Percentiles rank a stretch among this genome's conserved stretches.
phyloP scores from a whole-genome alignment of 2,329 filamentous ascomycete genomes.

The Colletotrichum gigasporum region DNA sequence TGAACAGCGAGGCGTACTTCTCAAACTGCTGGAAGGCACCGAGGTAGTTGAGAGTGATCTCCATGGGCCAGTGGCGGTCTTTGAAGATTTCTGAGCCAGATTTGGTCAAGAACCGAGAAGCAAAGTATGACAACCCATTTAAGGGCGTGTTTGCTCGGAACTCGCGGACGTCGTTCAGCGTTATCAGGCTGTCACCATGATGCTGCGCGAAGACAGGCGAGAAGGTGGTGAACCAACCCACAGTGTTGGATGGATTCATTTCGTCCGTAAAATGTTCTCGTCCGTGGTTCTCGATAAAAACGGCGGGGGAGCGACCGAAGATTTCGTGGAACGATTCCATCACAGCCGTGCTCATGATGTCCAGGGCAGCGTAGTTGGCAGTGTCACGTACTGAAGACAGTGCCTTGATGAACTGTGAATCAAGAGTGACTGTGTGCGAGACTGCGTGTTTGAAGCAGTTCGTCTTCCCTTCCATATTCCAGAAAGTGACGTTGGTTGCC shows the following conservation, averaged over 20 bases:
- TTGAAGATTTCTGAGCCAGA: not conserved
- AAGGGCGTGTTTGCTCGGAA: not conserved
- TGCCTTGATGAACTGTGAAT: slow-evolving; percentile 36
- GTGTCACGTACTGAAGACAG: slow-evolving; percentile 39
- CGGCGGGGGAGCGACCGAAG: slow-evolving; percentile 45
- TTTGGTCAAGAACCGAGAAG: slow-evolving; percentile 8
- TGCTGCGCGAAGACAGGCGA: slow-evolving; percentile 39
- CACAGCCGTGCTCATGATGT: slow-evolving; percentile 48
- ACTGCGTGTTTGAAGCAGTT: slow-evolving; percentile 38
- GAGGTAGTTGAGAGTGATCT: slow-evolving; percentile 40
- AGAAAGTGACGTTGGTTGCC: slow-evolving; percentile 36
- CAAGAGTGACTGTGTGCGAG: slow-evolving; percentile 35
- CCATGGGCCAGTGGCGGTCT: slow-evolving; percentile 35
- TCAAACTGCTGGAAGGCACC: slow-evolving; percentile 42
- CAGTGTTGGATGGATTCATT: slow-evolving; percentile 48
- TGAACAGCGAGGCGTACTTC: slow-evolving; percentile 37
- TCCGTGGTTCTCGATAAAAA: slow-evolving; percentile 54
- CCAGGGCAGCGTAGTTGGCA: slow-evolving; percentile 44
- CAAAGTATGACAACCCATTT: slow-evolving; percentile 17
- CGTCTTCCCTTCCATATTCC: slow-evolving; percentile 34
- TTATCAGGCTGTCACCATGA: not conserved
- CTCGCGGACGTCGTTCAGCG: not conserved
- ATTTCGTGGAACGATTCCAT: slow-evolving; percentile 43
- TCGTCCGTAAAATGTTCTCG: slow-evolving; percentile 45
- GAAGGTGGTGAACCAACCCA: slow-evolving; percentile 58